Evolutionary conservation across 1,139 yeast genomes (phyloP), one percentile per base, ranked within the genome.

Genomic region (Eremothecium cymbalariae): DNA sequence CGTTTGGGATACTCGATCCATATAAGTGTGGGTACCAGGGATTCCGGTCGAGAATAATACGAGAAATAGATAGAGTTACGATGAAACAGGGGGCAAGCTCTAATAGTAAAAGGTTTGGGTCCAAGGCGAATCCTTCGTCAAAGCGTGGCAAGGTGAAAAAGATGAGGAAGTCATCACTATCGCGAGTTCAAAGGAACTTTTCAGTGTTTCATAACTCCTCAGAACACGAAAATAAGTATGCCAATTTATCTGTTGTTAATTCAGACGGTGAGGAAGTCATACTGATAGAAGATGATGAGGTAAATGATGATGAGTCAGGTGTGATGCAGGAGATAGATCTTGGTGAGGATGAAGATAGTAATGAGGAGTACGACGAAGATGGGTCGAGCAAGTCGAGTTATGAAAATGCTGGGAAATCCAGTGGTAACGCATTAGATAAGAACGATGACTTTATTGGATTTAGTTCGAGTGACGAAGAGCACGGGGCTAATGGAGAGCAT

Each of bases 381-480:
- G 46, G 40, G 4, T 43, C 46, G 14, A 53, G 40, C 11, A 49
- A n/a, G 49, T 24, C 37, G 46, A 4, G 35, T 28, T n/a, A 26
- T 28, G 6, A 34, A 33, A 8, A n/a, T n/a, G n/a, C n/a, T n/a
- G n/a, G n/a, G n/a, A n/a, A n/a, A n/a, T n/a, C n/a, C n/a, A 20
- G 32, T 6, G 60, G 60, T 23, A 68, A 65, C 37, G 65, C 62
- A 19, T 45, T 60, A 8, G 70, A 65, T 12, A 52, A 53, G 18
- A 62, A 59, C 23, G 62, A 58, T n/a, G 70, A 63, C 36, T 63
- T 56, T 34, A 60, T 63, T 28, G 59, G 62, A 20, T 51, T 63
- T 34, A 62, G 59, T 19, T 46, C 47, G 13, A 47, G 52, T 31
- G 48, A 57, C 21, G 51, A 44, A 25, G 55, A 45, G 11, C 57